Evolutionary conservation across 2,329 filamentous ascomycete genomes (phyloP), one percentile per base, ranked within the genome.

Genomic region (Aspergillus hortae): DNA sequence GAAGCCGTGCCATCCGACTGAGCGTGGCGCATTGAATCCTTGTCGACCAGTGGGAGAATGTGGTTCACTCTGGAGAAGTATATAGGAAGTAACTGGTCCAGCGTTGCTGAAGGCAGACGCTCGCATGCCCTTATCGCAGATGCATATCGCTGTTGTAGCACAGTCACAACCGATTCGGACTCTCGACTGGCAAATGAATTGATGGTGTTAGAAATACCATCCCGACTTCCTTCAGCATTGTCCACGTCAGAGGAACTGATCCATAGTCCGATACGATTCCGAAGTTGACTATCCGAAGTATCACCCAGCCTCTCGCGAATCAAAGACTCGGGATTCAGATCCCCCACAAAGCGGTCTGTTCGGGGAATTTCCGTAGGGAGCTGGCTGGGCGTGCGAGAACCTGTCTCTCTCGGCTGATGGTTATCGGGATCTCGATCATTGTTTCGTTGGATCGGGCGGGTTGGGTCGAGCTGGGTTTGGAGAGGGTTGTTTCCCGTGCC

Each of bases 301-400:
- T 57, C 63, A 42, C 66, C 55, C 11, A 70, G 43, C 44, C 57
- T 61, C 47, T 71, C 69, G 15, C 65, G 61, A 49, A 74, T 68
- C 6, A 71, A 60, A 30, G 71, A 67, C 59, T 74, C 71, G 6
- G 71, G 71, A 48, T 73, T 74, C 2, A 72, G 60, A 48, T 74
- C 69, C 27, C 71, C 70, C 19, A 74, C 70, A 45, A 74, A 74
- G 15, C 69, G 65, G 46, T 67, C 65, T 33, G 61, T 59, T 23
- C 42, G 53, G 6, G 57, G 51, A 25, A 48, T 50, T 3, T 56
- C 49, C 10, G 51, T 47, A 10, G 55, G 49, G 4, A 48, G 43
- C 32, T 54, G 50, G 32, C 46, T 44, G 36, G 15, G 42, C 3
- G n/a, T 41, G 12, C 11, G 35, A 10, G 49, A 33, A n/a, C 42